Evolutionary conservation across 148 eudicot genomes (phyloP), one percentile per base, ranked within the genome.

Genomic region (Cornus suecica): DNA sequence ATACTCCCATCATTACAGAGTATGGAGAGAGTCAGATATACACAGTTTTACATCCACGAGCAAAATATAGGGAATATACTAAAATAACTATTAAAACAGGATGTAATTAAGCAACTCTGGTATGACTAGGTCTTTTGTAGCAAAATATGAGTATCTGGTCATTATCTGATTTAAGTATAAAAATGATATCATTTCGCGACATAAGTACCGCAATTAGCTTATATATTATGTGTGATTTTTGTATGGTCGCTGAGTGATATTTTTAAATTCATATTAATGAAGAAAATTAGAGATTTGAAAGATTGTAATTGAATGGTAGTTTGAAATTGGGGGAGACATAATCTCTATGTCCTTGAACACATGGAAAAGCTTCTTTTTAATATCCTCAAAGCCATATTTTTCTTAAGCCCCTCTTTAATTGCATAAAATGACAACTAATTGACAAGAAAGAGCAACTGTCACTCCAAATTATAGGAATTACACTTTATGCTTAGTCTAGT

Each of bases 381-480:
- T 73, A 66, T 68, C 76, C 66, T 58, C 25, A 62, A 74, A 23
- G 45, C 78, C 70, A 41, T 48, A 78, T 28, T 76, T 52, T 41
- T 51, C 24, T 58, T 18, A 34, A 60, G 37, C 41, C 56, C 72
- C 61, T 69, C 37, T 71, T 69, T 69, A 29, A 70, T 32, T 51
- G 52, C 37, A 25, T 69, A 78, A 14, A 41, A 22, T 27, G 67
- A 74, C 78, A 77, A 81, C 82, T 78, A 82, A 77, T 82, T 84
- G 91, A 88, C 86, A 86, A 78, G 91, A 88, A 86, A 84, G 87
- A 67, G 75, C 85, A 88, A 86, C 82, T 64, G 78, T 78, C 68
- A 10, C 76, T 73, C 68, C 65, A 34, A 66, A 37, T 61, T 8
- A 58, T 67, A 62, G 34, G 29, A 41, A 41, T 58, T 23, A 62